These are phyloP conservation scores for Leptodontidium sp. DNA, from an alignment of 2,329 filamentous ascomycete species.

Conservation along the genomic window DNA sequence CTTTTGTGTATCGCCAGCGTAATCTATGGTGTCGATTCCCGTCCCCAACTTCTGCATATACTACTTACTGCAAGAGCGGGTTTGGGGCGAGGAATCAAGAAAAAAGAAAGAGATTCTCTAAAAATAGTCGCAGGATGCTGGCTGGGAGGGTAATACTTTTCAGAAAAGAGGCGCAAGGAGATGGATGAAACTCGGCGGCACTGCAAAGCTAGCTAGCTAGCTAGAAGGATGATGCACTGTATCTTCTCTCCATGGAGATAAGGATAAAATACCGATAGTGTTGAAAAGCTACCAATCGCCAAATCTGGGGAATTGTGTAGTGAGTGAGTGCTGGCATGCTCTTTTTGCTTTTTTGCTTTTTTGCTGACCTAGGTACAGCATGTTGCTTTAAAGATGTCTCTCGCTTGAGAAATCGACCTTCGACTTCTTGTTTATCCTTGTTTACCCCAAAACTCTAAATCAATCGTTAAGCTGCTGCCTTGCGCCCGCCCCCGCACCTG, in stretches of 20 bases:
- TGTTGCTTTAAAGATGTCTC: not conserved
- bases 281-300: not conserved
- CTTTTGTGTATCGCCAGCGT: not conserved
- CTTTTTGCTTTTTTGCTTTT: not conserved
- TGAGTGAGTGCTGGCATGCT: not conserved
- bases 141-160: not conserved
- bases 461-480: constrained; percentile 3
- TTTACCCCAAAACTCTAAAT: not conserved
- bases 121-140: constrained; percentile 7
- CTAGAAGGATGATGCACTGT: not conserved
- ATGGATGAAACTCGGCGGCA: not conserved
- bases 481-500: not conserved
- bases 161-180: not conserved
- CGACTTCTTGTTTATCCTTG: too few relatives aligned
- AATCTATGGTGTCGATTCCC: not conserved
- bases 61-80: not conserved
- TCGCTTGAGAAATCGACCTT: not conserved
- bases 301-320: not conserved
- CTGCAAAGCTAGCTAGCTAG: not conserved
- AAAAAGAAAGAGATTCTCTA: not conserved
- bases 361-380: too few relatives aligned
- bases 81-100: not conserved
- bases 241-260: not conserved
- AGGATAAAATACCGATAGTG: not conserved
- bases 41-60: not conserved